Conservation (phyloP, 441 rosid species). For the Manihot esculenta region DNA sequence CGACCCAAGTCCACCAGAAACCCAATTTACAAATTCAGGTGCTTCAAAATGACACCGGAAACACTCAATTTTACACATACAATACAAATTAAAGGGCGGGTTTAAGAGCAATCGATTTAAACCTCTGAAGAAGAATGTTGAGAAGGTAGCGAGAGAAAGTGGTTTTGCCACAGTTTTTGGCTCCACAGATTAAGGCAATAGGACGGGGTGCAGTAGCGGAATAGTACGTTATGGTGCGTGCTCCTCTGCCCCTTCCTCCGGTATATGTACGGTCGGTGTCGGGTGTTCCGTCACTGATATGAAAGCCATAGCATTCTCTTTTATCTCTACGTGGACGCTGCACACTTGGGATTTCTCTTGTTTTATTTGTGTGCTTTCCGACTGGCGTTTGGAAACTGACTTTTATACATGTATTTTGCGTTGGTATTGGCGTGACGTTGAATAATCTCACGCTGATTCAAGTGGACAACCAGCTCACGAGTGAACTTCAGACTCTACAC, state of each 20-base stretch:
- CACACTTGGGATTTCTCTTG: too few relatives aligned
- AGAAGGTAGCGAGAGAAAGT: conserved; percentile 85
- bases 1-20: background rate
- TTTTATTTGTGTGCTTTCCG: too few relatives aligned
- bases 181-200: conserved; percentile 63
- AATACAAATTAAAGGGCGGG: too few relatives aligned
- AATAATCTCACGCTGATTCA: too few relatives aligned
- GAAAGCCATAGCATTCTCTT: conserved; percentile 23
- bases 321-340: too few relatives aligned
- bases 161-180: conserved; percentile 81
- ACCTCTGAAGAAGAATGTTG: conserved; percentile 72
- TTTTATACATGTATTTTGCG: too few relatives aligned
- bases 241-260: conserved; percentile 78
- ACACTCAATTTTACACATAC: too few relatives aligned
- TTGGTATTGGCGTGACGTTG: too few relatives aligned
- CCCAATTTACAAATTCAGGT: conserved; percentile 1
- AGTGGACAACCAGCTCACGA: too few relatives aligned
- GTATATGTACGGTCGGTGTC: conserved; percentile 40
- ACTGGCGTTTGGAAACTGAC: too few relatives aligned
- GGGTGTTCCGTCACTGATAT: conserved; percentile 25
- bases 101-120: background rate
- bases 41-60: conserved; percentile 4
- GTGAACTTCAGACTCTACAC: too few relatives aligned
- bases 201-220: conserved; percentile 55
- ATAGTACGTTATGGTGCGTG: conserved; percentile 47